Conservation (phyloP, 495 filamentous ascomycete species). For the Xylaria acuta region DNA sequence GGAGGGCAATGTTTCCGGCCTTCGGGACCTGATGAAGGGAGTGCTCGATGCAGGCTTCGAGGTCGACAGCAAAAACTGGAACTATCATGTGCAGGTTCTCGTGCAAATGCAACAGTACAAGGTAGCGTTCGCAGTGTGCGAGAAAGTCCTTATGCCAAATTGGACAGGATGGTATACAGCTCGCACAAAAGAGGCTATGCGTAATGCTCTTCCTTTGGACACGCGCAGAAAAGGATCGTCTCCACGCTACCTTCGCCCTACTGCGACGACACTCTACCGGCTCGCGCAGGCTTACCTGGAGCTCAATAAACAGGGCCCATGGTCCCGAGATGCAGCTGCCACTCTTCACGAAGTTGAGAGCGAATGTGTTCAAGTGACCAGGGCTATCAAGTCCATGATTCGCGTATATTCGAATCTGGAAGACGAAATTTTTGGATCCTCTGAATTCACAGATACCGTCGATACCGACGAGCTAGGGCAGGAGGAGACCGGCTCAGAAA, state of each 20-base stretch:
- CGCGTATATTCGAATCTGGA: slow-evolving; percentile 38
- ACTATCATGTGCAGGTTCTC: slow-evolving; percentile 61
- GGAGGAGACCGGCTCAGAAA: background rate
- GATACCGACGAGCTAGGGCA: background rate
- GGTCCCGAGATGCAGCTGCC: slow-evolving; percentile 39
- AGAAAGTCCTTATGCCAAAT: slow-evolving; percentile 72
- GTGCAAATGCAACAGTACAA: slow-evolving; percentile 47
- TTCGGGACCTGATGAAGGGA: slow-evolving; percentile 56
- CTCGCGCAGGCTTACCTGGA: slow-evolving; percentile 49
- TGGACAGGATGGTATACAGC: slow-evolving; percentile 71
- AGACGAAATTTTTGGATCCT: slow-evolving; percentile 30
- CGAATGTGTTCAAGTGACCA: slow-evolving; percentile 38
- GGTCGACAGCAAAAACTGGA: slow-evolving; percentile 69
- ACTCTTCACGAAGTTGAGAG: slow-evolving; percentile 35
- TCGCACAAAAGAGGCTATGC: slow-evolving; percentile 29
- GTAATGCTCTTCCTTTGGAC: slow-evolving; percentile 43
- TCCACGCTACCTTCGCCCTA: slow-evolving; percentile 44
- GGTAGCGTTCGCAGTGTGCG: slow-evolving; percentile 71
- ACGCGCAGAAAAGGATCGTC: slow-evolving; percentile 41
- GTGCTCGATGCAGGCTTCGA: slow-evolving; percentile 68
- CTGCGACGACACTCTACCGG: slow-evolving; percentile 46
- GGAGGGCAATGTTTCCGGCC: slow-evolving; percentile 51
- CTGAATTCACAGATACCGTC: slow-evolving; percentile 3
- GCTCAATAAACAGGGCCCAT: slow-evolving; percentile 42
- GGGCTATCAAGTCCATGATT: slow-evolving; percentile 45